Evolutionary conservation across 2,329 filamentous ascomycete species (phyloP), one percentile per base, ranked within the genome.

Genomic region (Diaporthe capsici): DNA sequence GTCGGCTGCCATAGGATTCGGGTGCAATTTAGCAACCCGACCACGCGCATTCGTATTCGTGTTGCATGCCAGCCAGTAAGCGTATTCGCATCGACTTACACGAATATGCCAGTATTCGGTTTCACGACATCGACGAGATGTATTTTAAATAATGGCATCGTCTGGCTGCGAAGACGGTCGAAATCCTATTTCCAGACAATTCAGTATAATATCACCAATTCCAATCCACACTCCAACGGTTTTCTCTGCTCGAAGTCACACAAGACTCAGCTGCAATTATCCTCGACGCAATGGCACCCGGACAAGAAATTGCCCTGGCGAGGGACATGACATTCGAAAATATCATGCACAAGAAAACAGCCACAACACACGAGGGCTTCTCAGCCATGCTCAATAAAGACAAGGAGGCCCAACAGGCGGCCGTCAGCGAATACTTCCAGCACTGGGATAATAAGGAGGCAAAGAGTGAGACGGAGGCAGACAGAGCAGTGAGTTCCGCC

Each of bases 361-460:
- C 75, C 8, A 49, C 57, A 10, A 73, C 68, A 49, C 67, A 77
- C 8, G 65, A 65, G 2, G 76, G 76, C 42, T 75, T 78, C 67
- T 68, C 75, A 2, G 76, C 76, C 28, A 77, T 78, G 73, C 63
- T 77, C 39, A 77, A 77, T 10, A 78, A 78, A 71, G 71, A 78
- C 47, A 63, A 72, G 55, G 75, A 75, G 34, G 76, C 75, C 0
- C 76, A 78, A 20, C 53, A 61, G 28, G 75, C 71, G 22, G 76
- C 76, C 25, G 72, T 72, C 20, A 71, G 20, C 31, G 70, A 77
- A 8, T 78, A 78, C 17, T 78, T 77, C 71, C 75, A 76, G 25
- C 76, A 78, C 63, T 78, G 75, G 76, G 76, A 77, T 37, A 77
- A 78, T 53, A 77, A 78, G 75, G 75, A 76, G n/a, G 76, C 76